Evolutionary conservation across 306 rosid genomes (phyloP), one percentile per base, ranked within the genome.

Genomic region (Citrullus mucosospermus): DNA sequence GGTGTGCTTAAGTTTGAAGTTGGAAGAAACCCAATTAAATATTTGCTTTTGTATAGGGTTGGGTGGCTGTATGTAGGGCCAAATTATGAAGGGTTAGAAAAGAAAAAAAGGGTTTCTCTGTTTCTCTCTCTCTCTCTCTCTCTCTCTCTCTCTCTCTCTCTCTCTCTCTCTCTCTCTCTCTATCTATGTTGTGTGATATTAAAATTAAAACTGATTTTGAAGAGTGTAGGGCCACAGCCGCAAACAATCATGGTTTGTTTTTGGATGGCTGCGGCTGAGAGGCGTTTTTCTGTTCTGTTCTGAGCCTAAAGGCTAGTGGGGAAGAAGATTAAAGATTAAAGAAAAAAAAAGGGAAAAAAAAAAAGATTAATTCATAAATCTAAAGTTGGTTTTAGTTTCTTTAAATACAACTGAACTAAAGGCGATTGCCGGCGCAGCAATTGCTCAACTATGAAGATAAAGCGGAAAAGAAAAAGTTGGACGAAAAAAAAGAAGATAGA

Each of bases 31-130:
- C 9, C 18, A 53, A 53, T 74, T 32, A 28, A 73, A 25, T 48
- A 51, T 32, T 12, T 13, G 57, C n/a, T 30, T 71, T 73, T 48
- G 54, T 48, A 12, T 55, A 6, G 59, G 59, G 50, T 34, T 74
- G 56, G 78, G 63, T 44, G 57, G 57, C 3, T 74, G 63, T 74
- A 16, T 51, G 63, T 74, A 74, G 78, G 78, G 63, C 78, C 78
- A 74, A 20, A 74, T 34, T 28, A 54, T 53, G 57, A 6, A 74
- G 62, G 25, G 76, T 15, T 15, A 25, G 39, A 25, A 48, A 70
- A 68, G 44, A 4, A 66, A 61, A 32, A 39, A 67, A 22, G 38
- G 18, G 38, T 12, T 69, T 17, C 2, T 69, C 22, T 44, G 58
- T 8, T 44, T 25, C 36, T 25, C 36, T 5, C 28, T 25, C 66